Evolutionary conservation across 768 basidiomycete species (phyloP).

Genomic region (Boletus speciosus): DNA sequence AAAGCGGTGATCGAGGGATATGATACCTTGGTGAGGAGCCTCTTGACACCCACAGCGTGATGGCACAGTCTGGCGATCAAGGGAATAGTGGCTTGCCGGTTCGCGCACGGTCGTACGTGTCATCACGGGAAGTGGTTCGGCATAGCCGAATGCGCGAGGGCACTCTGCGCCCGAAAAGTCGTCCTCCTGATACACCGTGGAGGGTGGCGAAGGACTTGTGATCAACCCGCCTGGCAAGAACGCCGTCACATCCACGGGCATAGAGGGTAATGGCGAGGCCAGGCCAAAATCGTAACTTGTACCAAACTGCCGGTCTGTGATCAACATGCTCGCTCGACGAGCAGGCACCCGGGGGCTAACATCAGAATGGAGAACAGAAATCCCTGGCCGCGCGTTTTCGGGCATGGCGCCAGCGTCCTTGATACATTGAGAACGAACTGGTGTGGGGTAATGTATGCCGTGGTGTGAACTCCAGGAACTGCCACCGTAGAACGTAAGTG

Average conservation of each 20-base stretch:
- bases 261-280: slow-evolving; percentile 13
- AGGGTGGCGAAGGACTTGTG: slow-evolving; percentile 21
- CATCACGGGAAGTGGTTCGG: slow-evolving; percentile 14
- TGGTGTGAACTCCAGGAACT: slow-evolving; percentile 24
- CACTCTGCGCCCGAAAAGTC: slow-evolving; percentile 18
- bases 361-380: slow-evolving; percentile 18
- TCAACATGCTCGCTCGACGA: slow-evolving; percentile 16
- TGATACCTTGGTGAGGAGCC: slow-evolving; percentile 13
- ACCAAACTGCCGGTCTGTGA: slow-evolving; percentile 10
- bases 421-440: slow-evolving; percentile 14
- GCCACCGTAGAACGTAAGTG: slow-evolving; percentile 25
- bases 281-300: slow-evolving; percentile 4
- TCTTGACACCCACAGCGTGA: slow-evolving; percentile 18
- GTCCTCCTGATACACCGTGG: slow-evolving; percentile 24
- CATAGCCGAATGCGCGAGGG: slow-evolving; percentile 10
- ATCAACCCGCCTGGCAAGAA: slow-evolving; percentile 14
- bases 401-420: slow-evolving; percentile 13
- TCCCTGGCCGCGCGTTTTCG: slow-evolving; percentile 24
- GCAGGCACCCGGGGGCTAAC: slow-evolving; percentile 15
- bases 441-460: slow-evolving; percentile 27
- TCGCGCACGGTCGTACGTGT: slow-evolving; percentile 13
- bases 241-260: slow-evolving; percentile 9
- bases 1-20: slow-evolving; percentile 25
- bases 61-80: slow-evolving; percentile 19
- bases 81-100: slow-evolving; percentile 5